These are phyloP conservation scores for Dactylellina haptotyla DNA, from an alignment of 2,329 filamentous ascomycete genomes.

Conservation along the genomic window DNA sequence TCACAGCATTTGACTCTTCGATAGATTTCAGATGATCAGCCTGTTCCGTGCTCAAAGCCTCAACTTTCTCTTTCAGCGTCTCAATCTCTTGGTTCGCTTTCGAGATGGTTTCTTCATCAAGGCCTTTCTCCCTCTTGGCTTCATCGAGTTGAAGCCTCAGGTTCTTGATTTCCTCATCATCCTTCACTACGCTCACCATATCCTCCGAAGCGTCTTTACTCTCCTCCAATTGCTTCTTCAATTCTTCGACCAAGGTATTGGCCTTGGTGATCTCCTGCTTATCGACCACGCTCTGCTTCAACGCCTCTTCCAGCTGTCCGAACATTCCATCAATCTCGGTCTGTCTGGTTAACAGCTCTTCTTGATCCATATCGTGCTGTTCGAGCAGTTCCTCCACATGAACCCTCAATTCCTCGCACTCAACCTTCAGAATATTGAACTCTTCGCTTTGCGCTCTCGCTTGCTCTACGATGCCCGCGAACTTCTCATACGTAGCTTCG, in stretches of 20 bases:
- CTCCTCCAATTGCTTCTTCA: slow-evolving; percentile 41
- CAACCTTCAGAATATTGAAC: slow-evolving; percentile 30
- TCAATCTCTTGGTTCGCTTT: slow-evolving; percentile 28
- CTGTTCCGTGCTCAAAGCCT: background rate
- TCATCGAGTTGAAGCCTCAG: slow-evolving; percentile 37
- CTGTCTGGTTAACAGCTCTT: slow-evolving; percentile 41
- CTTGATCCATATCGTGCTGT: slow-evolving; percentile 45
- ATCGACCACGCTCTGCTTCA: slow-evolving; percentile 43
- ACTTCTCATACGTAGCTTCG: slow-evolving; percentile 46
- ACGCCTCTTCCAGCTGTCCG: slow-evolving; percentile 36
- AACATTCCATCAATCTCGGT: slow-evolving; percentile 47
- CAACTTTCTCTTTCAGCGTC: slow-evolving; percentile 16
- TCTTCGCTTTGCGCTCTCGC: slow-evolving; percentile 33
- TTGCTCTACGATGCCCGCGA: slow-evolving; percentile 47
- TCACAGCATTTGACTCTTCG: slow-evolving; percentile 10
- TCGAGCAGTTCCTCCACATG: slow-evolving; percentile 48
- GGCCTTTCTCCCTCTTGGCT: slow-evolving; percentile 29
- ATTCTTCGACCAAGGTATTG: slow-evolving; percentile 26
- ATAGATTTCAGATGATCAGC: background rate
- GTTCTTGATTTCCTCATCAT: slow-evolving; percentile 46
- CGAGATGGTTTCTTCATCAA: slow-evolving; percentile 15
- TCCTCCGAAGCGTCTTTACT: background rate
- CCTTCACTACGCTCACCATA: slow-evolving; percentile 32
- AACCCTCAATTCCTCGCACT: slow-evolving; percentile 23
- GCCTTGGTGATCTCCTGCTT: slow-evolving; percentile 45